Percentiles rank a stretch among this genome's conserved stretches.
Evolutionary conservation across 179 eudicot genomes (phyloP).

Genomic region (Carnegiea gigantea): DNA sequence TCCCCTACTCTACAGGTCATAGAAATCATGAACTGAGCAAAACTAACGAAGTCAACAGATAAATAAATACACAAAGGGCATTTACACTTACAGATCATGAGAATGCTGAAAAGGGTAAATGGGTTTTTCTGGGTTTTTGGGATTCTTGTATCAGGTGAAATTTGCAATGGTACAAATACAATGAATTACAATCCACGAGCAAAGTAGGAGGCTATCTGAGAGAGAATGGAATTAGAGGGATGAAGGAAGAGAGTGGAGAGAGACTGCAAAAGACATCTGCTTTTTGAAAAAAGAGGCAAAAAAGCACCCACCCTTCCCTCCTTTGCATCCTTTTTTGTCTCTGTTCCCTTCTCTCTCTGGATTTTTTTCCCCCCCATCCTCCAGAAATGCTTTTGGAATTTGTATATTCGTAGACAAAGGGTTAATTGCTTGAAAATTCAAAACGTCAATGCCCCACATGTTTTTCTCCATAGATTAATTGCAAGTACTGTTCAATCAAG

Average conservation of each 20-base stretch:
- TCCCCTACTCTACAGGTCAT: neutral
- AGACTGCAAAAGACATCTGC: conserved; percentile 23
- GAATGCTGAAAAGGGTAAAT: conserved; percentile 15
- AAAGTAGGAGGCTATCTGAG: neutral
- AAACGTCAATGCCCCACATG: conserved; percentile 13
- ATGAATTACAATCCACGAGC: neutral
- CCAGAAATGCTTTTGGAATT: neutral
- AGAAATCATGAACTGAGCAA: conserved; percentile 3
- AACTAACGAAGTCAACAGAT: neutral
- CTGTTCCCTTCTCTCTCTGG: conserved; percentile 4
- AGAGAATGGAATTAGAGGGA: neutral
- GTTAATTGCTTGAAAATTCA: conserved; percentile 14
- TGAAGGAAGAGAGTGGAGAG: neutral
- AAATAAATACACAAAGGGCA: conserved; percentile 2
- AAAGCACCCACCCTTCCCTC: conserved; percentile 9
- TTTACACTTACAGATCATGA: conserved; percentile 35
- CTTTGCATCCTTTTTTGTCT: conserved; percentile 9
- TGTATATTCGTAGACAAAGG: conserved; percentile 22
- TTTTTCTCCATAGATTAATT: neutral
- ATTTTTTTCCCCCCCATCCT: neutral
- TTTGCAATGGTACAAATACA: neutral
- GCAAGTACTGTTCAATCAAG: neutral
- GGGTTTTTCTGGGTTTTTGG: conserved; percentile 28
- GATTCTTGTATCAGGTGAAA: conserved; percentile 7
- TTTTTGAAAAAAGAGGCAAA: conserved; percentile 18